Evolutionary conservation across 2,329 filamentous ascomycete genomes (phyloP).

Genomic region (Ophiocordyceps sinensis): DNA sequence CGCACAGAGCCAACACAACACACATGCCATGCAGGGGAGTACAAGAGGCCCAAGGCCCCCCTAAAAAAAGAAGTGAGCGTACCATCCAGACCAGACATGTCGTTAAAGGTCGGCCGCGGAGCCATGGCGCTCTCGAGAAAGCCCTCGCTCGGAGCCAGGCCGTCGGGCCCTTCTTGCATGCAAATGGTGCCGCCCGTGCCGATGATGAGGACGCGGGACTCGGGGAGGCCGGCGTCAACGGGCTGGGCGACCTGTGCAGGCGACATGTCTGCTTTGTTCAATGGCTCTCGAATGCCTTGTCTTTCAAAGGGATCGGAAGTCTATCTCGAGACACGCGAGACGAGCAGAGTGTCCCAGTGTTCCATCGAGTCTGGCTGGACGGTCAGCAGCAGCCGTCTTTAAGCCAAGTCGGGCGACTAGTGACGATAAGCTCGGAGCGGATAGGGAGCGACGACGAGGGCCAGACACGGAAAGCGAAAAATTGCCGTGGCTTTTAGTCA

Average conservation of each 20-base stretch:
- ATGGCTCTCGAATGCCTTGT: no score
- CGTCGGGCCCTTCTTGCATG: slow-evolving; percentile 71
- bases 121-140: slow-evolving; percentile 76
- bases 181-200: slow-evolving; percentile 87
- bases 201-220: slow-evolving; percentile 75
- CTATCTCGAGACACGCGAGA: no score
- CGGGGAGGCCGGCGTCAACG: slow-evolving; percentile 32
- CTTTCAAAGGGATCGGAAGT: no score
- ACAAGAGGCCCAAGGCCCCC: no score
- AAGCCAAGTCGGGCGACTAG: no score
- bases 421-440: background rate
- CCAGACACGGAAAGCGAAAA: background rate
- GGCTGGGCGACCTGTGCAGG: slow-evolving; percentile 3
- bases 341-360: no score
- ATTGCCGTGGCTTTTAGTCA: slow-evolving; percentile 1
- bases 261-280: slow-evolving; percentile 4
- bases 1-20: background rate
- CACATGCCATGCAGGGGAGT: no score
- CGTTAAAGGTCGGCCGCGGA: slow-evolving; percentile 74
- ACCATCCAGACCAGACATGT: slow-evolving; percentile 24
- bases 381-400: no score
- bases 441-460: background rate
- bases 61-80: background rate
- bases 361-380: no score
- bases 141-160: slow-evolving; percentile 64